Evolutionary conservation across 164 flowering plant genomes (phyloP).

Genomic region (Malania oleifera): DNA sequence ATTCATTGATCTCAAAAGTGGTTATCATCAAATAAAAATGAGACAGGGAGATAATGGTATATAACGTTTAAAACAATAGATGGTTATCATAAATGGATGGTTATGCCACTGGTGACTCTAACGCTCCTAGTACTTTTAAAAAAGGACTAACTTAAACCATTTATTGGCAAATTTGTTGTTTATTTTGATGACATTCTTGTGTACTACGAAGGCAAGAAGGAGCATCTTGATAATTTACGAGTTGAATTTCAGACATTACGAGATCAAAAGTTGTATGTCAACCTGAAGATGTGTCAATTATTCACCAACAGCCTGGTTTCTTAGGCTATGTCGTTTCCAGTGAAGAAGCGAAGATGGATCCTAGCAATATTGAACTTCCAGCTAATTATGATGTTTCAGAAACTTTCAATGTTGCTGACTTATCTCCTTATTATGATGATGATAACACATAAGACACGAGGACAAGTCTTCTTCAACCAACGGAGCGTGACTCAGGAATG

Average conservation of each 20-base stretch:
- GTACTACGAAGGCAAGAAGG: no score
- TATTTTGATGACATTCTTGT: not conserved
- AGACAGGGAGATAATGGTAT: not conserved
- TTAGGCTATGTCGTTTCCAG: not conserved
- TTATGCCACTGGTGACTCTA: not conserved
- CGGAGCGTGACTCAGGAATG: no score
- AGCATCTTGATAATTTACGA: not conserved
- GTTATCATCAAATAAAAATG: not conserved
- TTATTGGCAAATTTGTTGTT: no score
- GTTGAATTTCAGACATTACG: not conserved
- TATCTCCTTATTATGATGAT: no score
- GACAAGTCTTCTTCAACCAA: no score
- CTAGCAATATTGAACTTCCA: not conserved
- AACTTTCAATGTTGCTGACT: no score
- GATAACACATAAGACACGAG: no score
- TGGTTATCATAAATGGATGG: not conserved
- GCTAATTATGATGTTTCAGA: no score
- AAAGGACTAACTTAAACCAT: no score
- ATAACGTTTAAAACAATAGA: no score
- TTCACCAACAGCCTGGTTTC: not conserved
- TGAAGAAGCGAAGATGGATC: not conserved
- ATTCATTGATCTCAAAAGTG: no score
- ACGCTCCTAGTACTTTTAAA: not conserved
- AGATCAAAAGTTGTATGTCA: no score
- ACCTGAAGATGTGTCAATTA: not conserved